Evolutionary conservation across 75 land plant genomes (phyloP).

Genomic region (Selaginella tamariscina): DNA sequence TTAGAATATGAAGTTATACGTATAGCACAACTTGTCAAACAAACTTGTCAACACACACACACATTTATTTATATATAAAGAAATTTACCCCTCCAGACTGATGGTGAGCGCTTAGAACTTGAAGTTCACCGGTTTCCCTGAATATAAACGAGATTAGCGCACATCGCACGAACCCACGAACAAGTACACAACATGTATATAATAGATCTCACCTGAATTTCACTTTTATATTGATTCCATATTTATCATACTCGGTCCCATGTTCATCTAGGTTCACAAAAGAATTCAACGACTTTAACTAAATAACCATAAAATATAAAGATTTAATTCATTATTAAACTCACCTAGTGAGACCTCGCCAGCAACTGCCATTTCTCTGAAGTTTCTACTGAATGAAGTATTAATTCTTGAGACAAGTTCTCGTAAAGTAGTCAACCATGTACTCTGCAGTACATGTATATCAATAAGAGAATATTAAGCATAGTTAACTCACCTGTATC

Average conservation of each 20-base stretch:
- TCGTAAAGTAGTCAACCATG: slow-evolving; percentile 77
- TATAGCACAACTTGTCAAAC: too few species aligned
- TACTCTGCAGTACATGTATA: slow-evolving; percentile 34
- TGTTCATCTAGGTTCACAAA: slow-evolving; percentile 55
- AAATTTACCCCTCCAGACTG: slow-evolving; percentile 89
- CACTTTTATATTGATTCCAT: slow-evolving; percentile 91
- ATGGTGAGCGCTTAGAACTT: slow-evolving; percentile 94
- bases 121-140: slow-evolving; percentile 92
- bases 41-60: too few species aligned
- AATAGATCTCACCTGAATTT: slow-evolving; percentile 72
- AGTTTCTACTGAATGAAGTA: slow-evolving; percentile 76
- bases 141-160: neutral
- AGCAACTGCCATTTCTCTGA: slow-evolving; percentile 96
- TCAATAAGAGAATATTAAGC: neutral
- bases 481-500: slow-evolving; percentile 14
- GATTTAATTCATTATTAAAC: neutral
- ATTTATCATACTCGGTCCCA: slow-evolving; percentile 65
- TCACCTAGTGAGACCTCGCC: slow-evolving; percentile 92
- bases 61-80: neutral
- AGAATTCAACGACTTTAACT: neutral
- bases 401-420: slow-evolving; percentile 68
- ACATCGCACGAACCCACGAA: too few species aligned
- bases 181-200: neutral
- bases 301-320: neutral
- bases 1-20: too few species aligned